Evolutionary conservation across 306 rosid species (phyloP), one percentile per base, ranked within the genome.

Genomic region (Corylus americana): DNA sequence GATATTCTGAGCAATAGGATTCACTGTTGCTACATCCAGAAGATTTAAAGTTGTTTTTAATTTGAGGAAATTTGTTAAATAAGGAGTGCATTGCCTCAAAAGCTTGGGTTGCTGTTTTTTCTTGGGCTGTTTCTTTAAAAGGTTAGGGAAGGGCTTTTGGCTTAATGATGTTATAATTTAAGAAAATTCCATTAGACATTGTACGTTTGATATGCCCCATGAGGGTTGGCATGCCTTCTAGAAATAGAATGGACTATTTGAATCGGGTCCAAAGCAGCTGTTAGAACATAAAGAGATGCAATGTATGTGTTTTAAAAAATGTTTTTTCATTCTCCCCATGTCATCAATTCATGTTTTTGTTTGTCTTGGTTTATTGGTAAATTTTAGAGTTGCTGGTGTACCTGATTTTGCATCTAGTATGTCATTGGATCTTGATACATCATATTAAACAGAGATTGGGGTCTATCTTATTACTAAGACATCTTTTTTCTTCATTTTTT

Each of bases 141-240:
- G 66, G 29, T 22, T 25, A 27, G 27, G 37, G 37, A 59, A 10
- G 66, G 37, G 37, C 20, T 11, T 5, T 59, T 25, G 66, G 66
- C 17, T 22, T 59, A 4, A 59, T 59, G 45, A 12, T 59, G 66
- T 59, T 25, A 59, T 25, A 59, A 59, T 59, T 22, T 59, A 29
- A 59, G 13, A 25, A 25, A 25, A 8, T 53, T 53, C 58, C n/a
- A 3, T 53, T 53, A 62, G 18, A 27, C 3, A 7, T 6, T n/a
- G 25, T 44, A 42, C 1, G 72, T 68, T 39, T 42, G 4, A 39
- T 42, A 18, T 68, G 29, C 51, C 51, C 51, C n/a, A 42, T 68
- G 49, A n/a, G 22, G 66, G 72, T 68, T 68, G 69, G 69, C 53
- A 9, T 63, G 70, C 51, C 29, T 42, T 68, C 51, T 42, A 44